These are phyloP conservation scores for Phyllosticta citribraziliensis DNA, from an alignment of 2,329 filamentous ascomycete species.

Conservation along the genomic window DNA sequence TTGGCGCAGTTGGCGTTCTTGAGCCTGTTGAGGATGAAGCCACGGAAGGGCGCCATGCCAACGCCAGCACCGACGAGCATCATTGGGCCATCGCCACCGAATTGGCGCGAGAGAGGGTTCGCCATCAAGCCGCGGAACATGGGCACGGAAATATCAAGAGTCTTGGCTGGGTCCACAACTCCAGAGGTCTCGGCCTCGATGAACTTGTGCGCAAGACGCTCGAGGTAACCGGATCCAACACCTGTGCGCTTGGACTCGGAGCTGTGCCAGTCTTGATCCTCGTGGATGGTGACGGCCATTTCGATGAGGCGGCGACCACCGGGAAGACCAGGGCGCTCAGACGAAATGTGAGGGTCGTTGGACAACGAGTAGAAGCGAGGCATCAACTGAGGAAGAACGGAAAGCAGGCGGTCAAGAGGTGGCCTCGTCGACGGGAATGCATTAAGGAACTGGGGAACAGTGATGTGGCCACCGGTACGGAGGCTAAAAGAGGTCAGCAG, in stretches of 20 bases:
- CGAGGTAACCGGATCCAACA: slow-evolving; percentile 86
- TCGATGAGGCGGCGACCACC: slow-evolving; percentile 70
- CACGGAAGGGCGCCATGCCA: slow-evolving; percentile 92
- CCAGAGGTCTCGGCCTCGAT: slow-evolving; percentile 54
- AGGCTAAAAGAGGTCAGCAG: slow-evolving; percentile 32
- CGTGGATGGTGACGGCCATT: slow-evolving; percentile 93
- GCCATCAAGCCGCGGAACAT: slow-evolving; percentile 99
- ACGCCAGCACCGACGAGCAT: slow-evolving; percentile 93
- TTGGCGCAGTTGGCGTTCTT: slow-evolving; percentile 95
- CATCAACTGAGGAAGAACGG: slow-evolving; percentile 79
- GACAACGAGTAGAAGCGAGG: slow-evolving; percentile 97
- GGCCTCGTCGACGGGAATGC: slow-evolving; percentile 90
- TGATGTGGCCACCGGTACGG: slow-evolving; percentile 76
- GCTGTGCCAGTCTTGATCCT: slow-evolving; percentile 67
- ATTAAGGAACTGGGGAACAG: slow-evolving; percentile 72
- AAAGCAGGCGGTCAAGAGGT: slow-evolving; percentile 71
- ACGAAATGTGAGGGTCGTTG: slow-evolving; percentile 82
- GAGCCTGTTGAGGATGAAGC: slow-evolving; percentile 87
- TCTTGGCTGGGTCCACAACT: slow-evolving; percentile 30
- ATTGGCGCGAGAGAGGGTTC: slow-evolving; percentile 86
- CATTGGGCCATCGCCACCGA: slow-evolving; percentile 92
- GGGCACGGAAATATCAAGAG: slow-evolving; percentile 62
- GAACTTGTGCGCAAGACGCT: slow-evolving; percentile 67
- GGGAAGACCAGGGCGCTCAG: slow-evolving; percentile 56
- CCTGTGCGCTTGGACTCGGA: slow-evolving; percentile 58